These are phyloP conservation scores for Vaccinium darrowii DNA, from an alignment of 148 eudicot species.

Conservation along the genomic window DNA sequence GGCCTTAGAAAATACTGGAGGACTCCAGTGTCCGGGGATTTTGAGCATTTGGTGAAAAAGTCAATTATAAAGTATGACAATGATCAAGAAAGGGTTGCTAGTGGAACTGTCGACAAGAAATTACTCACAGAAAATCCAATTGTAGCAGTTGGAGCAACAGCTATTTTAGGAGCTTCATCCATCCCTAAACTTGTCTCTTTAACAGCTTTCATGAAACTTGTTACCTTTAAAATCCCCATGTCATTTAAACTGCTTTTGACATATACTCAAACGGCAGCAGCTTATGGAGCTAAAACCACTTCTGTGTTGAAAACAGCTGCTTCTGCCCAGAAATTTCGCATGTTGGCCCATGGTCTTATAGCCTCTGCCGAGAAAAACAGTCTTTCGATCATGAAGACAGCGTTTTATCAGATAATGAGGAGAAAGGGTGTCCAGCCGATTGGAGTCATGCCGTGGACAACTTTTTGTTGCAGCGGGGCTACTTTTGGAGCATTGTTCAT, in stretches of 20 bases:
- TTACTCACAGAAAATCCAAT: background rate
- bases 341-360: background rate
- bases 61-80: background rate
- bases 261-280: slow-evolving; percentile 6
- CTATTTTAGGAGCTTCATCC: slow-evolving; percentile 12
- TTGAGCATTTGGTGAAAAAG: background rate
- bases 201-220: background rate
- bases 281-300: slow-evolving; percentile 4
- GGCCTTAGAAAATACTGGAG: slow-evolving; percentile 5
- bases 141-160: slow-evolving; percentile 11
- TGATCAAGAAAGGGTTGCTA: background rate
- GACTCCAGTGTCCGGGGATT: background rate
- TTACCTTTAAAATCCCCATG: background rate
- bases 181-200: background rate
- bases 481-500: background rate
- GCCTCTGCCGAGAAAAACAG: slow-evolving; percentile 3
- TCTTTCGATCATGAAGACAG: slow-evolving; percentile 2
- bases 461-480: background rate
- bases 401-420: slow-evolving; percentile 12
- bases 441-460: background rate
- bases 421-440: background rate
- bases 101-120: background rate
- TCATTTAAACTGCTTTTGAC: slow-evolving; percentile 7
- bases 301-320: slow-evolving; percentile 7
- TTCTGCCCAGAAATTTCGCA: background rate